phyloP scores from a whole-genome alignment of 139 green algal genomes.

The Picochlorum sp. region DNA sequence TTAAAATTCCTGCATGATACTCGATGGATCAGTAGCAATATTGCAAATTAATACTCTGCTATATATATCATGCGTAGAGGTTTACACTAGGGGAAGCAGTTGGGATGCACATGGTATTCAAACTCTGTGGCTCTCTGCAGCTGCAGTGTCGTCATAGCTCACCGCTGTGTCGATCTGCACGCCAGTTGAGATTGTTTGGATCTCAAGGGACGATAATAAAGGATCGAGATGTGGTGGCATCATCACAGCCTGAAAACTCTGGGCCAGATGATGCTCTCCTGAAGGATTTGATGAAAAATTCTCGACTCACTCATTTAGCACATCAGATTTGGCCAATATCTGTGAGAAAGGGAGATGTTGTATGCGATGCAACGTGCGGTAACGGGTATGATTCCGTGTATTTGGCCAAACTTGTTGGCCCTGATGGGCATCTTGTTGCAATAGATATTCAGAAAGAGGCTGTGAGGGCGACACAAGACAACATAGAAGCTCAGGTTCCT shows the following conservation, averaged over 20 bases:
- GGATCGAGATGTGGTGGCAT: not conserved
- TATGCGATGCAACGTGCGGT: constrained; percentile 44
- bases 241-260: not conserved
- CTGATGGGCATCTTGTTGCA: constrained; percentile 30
- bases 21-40: too few species aligned
- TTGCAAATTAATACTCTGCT: too few species aligned
- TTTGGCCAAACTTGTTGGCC: constrained; percentile 43
- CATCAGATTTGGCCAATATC: constrained; percentile 29
- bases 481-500: not conserved
- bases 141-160: too few species aligned
- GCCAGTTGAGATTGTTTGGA: too few species aligned
- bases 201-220: too few species aligned
- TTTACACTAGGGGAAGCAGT: too few species aligned
- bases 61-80: too few species aligned
- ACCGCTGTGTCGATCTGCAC: too few species aligned
- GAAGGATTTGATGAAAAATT: constrained; percentile 13
- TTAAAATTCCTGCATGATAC: too few species aligned
- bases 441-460: constrained; percentile 52
- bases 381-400: constrained; percentile 59
- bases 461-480: not conserved
- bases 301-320: constrained; percentile 20
- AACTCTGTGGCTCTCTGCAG: too few species aligned
- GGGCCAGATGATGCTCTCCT: not conserved
- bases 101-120: too few species aligned
- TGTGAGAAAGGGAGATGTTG: constrained; percentile 39